Evolutionary conservation across 768 basidiomycete species (phyloP).

Genomic region (Coprinopsis marcescibilis): DNA sequence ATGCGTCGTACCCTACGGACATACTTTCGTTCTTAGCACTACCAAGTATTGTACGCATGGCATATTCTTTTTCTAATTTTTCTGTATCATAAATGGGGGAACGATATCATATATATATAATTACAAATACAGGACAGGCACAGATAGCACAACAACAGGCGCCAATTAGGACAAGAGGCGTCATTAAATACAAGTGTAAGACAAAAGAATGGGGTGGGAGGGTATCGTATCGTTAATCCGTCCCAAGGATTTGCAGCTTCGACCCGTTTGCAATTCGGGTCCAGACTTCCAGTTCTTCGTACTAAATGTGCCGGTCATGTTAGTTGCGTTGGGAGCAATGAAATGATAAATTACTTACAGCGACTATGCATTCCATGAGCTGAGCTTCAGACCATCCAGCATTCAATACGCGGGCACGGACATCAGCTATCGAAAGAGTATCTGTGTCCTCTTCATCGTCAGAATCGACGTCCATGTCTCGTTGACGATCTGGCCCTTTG

Average conservation of each 20-base stretch:
- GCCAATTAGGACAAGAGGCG: background rate
- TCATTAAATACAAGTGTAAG: too few relatives aligned
- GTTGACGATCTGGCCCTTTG: slow-evolving; percentile 63
- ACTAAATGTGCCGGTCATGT: too few relatives aligned
- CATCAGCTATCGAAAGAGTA: slow-evolving; percentile 80
- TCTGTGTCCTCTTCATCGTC: slow-evolving; percentile 64
- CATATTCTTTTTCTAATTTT: too few relatives aligned
- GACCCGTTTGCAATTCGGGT: slow-evolving; percentile 78
- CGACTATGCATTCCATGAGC: slow-evolving; percentile 76
- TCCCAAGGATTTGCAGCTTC: slow-evolving; percentile 63
- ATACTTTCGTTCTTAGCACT: too few relatives aligned
- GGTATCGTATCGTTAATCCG: slow-evolving; percentile 13
- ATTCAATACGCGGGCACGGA: slow-evolving; percentile 78
- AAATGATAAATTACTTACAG: slow-evolving; percentile 44
- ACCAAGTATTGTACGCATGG: background rate
- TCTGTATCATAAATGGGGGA: too few relatives aligned
- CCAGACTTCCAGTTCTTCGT: slow-evolving; percentile 81
- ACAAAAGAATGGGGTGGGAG: slow-evolving; percentile 8
- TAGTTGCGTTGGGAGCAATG: background rate
- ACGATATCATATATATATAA: background rate
- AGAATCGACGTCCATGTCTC: slow-evolving; percentile 65
- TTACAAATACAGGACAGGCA: background rate
- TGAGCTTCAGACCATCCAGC: slow-evolving; percentile 90
- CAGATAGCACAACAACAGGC: background rate
- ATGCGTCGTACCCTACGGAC: too few relatives aligned